A percentile compares a stretch with the other conserved stretches of the same genome.
phyloP scores from a whole-genome alignment of 192 early-diverging fungal species.

The Mortierella antarctica region DNA sequence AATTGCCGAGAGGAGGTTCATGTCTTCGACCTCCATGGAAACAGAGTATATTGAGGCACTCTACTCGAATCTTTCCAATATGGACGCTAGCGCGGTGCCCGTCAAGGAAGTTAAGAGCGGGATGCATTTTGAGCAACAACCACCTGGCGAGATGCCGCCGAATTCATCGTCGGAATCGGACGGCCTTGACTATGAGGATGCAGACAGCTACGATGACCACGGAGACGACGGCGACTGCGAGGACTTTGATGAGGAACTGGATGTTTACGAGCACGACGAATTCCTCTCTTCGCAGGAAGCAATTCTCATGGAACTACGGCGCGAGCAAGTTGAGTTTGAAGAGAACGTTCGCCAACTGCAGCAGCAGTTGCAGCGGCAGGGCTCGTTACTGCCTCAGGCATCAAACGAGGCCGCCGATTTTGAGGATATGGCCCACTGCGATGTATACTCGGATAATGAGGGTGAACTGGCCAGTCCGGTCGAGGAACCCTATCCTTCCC shows the following conservation, averaged over 20 bases:
- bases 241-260: slow-evolving; percentile 31
- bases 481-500: neutral
- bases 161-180: slow-evolving; percentile 27
- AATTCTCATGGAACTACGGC: slow-evolving; percentile 45
- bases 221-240: slow-evolving; percentile 30
- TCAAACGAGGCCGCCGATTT: slow-evolving; percentile 7
- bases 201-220: slow-evolving; percentile 7
- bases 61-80: slow-evolving; percentile 16
- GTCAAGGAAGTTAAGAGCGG: neutral
- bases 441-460: neutral
- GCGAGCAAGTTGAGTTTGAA: slow-evolving; percentile 51
- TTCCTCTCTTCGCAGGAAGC: slow-evolving; percentile 38
- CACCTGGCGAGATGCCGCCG: neutral
- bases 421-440: neutral
- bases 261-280: slow-evolving; percentile 38
- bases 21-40: slow-evolving; percentile 39
- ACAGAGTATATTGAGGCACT: slow-evolving; percentile 48
- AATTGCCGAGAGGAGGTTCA: neutral
- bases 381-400: slow-evolving; percentile 22
- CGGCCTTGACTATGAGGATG: slow-evolving; percentile 21
- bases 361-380: slow-evolving; percentile 35
- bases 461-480: neutral
- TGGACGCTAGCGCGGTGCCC: too few relatives aligned
- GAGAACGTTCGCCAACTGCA: slow-evolving; percentile 47
- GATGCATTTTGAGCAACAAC: neutral